Evolutionary conservation across 2,329 filamentous ascomycete species (phyloP).

Genomic region (Epichloe amarillans): DNA sequence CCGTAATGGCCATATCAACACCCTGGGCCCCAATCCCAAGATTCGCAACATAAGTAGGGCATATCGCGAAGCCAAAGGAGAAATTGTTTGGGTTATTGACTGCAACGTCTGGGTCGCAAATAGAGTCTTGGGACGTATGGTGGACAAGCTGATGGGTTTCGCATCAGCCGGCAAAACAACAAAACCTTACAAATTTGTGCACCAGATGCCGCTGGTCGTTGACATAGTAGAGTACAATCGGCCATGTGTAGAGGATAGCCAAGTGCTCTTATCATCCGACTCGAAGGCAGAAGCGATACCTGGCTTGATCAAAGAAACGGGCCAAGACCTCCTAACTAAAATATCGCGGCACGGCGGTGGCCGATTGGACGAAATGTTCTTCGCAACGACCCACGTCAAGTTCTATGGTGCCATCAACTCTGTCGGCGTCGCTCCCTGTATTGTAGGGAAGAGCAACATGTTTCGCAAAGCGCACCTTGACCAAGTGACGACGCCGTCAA

Average conservation of each 20-base stretch:
- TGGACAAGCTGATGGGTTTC: constrained; percentile 70
- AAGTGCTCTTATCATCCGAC: constrained; percentile 20
- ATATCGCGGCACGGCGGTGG: constrained; percentile 49
- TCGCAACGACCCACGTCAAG: constrained; percentile 87
- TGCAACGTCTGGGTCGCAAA: constrained; percentile 88
- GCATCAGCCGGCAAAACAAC: constrained; percentile 30
- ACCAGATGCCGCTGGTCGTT: constrained; percentile 83
- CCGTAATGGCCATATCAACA: constrained; percentile 32
- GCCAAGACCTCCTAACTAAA: constrained; percentile 14
- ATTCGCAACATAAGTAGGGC: constrained; percentile 91
- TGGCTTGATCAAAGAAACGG: neutral
- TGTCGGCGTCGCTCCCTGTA: constrained; percentile 78
- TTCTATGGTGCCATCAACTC: constrained; percentile 98
- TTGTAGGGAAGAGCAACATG: constrained; percentile 97
- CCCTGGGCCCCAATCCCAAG: constrained; percentile 92
- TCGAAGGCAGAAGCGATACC: constrained; percentile 14
- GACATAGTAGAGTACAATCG: constrained; percentile 39
- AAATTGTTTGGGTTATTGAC: constrained; percentile 89
- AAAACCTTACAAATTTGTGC: constrained; percentile 76
- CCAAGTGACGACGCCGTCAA: constrained; percentile 44
- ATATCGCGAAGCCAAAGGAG: constrained; percentile 75
- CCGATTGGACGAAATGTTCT: constrained; percentile 84
- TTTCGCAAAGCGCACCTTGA: constrained; percentile 87
- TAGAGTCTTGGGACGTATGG: constrained; percentile 74
- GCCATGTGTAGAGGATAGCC: constrained; percentile 9